Conservation (phyloP, 1,284 basidiomycete species). For the Golubevia sp. region DNA sequence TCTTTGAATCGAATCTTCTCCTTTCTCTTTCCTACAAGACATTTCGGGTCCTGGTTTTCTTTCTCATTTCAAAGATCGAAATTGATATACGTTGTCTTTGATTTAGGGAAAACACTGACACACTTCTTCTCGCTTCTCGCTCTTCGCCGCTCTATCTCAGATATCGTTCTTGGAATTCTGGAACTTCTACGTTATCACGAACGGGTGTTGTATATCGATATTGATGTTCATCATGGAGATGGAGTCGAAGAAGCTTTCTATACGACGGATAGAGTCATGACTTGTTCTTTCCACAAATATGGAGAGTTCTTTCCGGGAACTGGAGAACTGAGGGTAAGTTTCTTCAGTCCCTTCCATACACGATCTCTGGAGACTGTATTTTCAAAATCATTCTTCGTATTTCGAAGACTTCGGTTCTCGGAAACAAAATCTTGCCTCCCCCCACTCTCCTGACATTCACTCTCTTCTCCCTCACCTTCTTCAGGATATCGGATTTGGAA, state of each 20-base stretch:
- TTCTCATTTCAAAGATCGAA: no score
- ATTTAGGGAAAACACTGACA: slow-evolving; percentile 5
- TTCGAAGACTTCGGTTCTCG: neutral
- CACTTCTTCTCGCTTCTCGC: neutral
- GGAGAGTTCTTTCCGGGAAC: slow-evolving; percentile 99
- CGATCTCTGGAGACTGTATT: no score
- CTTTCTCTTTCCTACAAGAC: neutral
- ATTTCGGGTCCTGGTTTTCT: no score
- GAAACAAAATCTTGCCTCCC: neutral
- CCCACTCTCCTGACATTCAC: neutral
- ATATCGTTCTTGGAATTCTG: slow-evolving; percentile 95
- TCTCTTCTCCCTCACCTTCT: neutral
- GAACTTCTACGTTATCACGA: slow-evolving; percentile 92
- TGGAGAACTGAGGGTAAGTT: slow-evolving; percentile 82
- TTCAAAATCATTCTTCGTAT: neutral
- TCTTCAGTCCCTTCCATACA: slow-evolving; percentile 1
- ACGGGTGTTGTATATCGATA: slow-evolving; percentile 96
- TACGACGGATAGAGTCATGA: slow-evolving; percentile 98
- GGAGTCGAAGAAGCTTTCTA: slow-evolving; percentile 99
- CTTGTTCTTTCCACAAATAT: slow-evolving; percentile 97
- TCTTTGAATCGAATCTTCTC: no score
- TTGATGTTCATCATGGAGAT: slow-evolving; percentile 98
- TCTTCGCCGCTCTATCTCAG: slow-evolving; percentile 63
- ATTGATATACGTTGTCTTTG: no score
- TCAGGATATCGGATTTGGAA: slow-evolving; percentile 84